Percentiles rank a stretch among this genome's conserved stretches.
Evolutionary conservation across 305 asterid species (phyloP).

Genomic region (Stenogyne calaminthoides): DNA sequence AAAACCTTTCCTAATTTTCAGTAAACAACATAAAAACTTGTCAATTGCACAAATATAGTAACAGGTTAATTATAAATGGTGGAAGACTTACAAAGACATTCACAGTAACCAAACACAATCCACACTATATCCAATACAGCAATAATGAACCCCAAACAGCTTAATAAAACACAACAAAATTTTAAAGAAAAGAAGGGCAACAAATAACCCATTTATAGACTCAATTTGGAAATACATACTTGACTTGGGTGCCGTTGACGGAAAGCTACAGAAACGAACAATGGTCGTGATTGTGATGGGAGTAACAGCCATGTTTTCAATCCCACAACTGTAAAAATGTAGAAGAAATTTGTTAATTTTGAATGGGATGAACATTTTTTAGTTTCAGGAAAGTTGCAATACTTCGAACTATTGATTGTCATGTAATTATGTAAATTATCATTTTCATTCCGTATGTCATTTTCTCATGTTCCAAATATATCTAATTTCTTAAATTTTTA

Average conservation of each 20-base stretch:
- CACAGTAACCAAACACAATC: conserved; percentile 2
- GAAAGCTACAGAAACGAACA: not conserved
- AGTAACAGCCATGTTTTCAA: not conserved
- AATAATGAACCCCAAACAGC: not conserved
- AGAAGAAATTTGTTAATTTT: not conserved
- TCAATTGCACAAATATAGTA: too few relatives aligned
- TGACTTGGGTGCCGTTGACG: not conserved
- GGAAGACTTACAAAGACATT: not conserved
- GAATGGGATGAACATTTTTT: not conserved
- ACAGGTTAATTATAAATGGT: not conserved
- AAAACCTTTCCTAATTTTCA: not conserved
- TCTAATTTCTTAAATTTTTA: too few relatives aligned
- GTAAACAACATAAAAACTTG: not conserved
- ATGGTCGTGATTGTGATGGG: not conserved
- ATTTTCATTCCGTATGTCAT: too few relatives aligned
- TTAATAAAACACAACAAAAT: too few relatives aligned
- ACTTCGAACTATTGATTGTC: too few relatives aligned
- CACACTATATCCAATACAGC: not conserved
- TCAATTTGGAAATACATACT: conserved; percentile 5
- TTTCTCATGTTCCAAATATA: too few relatives aligned
- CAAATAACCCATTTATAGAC: not conserved
- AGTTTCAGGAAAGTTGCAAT: too few relatives aligned
- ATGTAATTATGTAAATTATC: too few relatives aligned
- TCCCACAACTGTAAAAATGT: not conserved
- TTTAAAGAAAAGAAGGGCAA: too few relatives aligned